These are phyloP conservation scores for Areca catechu DNA, from an alignment of 176 grass and related monocot genomes.

Conservation along the genomic window DNA sequence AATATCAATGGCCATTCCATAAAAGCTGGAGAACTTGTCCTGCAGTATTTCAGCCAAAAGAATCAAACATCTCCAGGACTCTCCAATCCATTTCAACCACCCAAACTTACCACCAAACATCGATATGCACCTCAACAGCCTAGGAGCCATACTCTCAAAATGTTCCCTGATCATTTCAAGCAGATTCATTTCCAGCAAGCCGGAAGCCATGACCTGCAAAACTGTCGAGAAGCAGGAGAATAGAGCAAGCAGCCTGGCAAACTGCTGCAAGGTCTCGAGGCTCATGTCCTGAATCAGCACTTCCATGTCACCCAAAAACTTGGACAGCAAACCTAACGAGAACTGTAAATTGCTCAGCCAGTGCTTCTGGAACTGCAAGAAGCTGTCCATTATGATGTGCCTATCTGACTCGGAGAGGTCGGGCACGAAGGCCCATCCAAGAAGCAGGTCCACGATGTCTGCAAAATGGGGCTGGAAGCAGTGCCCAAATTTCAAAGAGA, in stretches of 20 bases:
- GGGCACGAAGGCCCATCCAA: slow-evolving; percentile 80
- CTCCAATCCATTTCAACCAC: slow-evolving; percentile 64
- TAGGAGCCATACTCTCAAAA: slow-evolving; percentile 61
- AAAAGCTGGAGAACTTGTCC: slow-evolving; percentile 76
- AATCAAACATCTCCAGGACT: slow-evolving; percentile 75
- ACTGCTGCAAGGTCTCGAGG: slow-evolving; percentile 38
- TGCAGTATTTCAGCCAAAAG: slow-evolving; percentile 67
- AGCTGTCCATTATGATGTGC: slow-evolving; percentile 74
- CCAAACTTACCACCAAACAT: slow-evolving; percentile 63
- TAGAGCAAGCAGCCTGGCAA: slow-evolving; percentile 49
- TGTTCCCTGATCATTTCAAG: slow-evolving; percentile 56
- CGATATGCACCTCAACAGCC: slow-evolving; percentile 55
- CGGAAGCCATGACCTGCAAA: slow-evolving; percentile 70
- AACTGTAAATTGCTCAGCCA: slow-evolving; percentile 89
- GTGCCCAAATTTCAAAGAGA: slow-evolving; percentile 65
- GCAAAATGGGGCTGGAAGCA: slow-evolving; percentile 82
- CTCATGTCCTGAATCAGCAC: slow-evolving; percentile 54
- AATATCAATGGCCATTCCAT: slow-evolving; percentile 59
- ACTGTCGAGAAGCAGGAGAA: slow-evolving; percentile 92
- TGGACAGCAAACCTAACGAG: slow-evolving; percentile 62
- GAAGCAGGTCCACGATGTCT: slow-evolving; percentile 78
- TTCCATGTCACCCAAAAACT: slow-evolving; percentile 96
- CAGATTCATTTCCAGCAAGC: slow-evolving; percentile 44
- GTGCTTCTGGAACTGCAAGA: slow-evolving; percentile 81
- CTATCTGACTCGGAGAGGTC: slow-evolving; percentile 67